Conservation (phyloP, 345 rosid genomes). For the Citrus mangshanensis region DNA sequence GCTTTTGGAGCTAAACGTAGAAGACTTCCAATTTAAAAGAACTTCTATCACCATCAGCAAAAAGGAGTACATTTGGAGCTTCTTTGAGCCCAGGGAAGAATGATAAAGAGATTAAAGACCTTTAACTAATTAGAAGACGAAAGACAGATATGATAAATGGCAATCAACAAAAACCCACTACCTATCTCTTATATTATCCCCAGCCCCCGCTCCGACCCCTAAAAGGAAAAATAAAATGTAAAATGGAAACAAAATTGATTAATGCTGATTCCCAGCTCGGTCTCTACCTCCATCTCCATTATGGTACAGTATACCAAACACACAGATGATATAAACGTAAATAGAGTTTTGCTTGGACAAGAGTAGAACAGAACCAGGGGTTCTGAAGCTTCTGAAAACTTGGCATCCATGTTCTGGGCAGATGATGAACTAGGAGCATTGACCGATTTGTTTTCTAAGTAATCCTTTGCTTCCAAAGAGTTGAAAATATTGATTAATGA, state of each 20-base stretch:
- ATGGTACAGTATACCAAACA: background rate
- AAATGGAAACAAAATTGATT: background rate
- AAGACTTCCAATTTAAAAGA: background rate
- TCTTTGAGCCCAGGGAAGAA: background rate
- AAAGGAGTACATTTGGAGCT: background rate
- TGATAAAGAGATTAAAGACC: no score
- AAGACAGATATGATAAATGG: no score
- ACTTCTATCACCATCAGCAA: background rate
- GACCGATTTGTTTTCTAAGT: slow-evolving; percentile 9
- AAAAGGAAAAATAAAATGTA: background rate
- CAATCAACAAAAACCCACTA: no score
- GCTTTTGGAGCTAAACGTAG: background rate
- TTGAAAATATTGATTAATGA: slow-evolving; percentile 50
- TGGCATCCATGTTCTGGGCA: slow-evolving; percentile 18
- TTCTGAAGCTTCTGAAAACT: slow-evolving; percentile 19
- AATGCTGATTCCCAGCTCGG: background rate
- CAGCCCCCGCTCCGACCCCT: no score
- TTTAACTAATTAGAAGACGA: no score
- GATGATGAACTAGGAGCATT: slow-evolving; percentile 42
- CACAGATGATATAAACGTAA: no score
- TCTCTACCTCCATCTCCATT: background rate
- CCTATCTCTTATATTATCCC: no score
- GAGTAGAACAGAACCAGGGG: slow-evolving; percentile 7
- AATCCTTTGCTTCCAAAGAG: slow-evolving; percentile 36
- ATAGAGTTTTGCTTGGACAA: no score